Conservation (phyloP, 106 monocot genomes). For the Allium sativum region DNA sequence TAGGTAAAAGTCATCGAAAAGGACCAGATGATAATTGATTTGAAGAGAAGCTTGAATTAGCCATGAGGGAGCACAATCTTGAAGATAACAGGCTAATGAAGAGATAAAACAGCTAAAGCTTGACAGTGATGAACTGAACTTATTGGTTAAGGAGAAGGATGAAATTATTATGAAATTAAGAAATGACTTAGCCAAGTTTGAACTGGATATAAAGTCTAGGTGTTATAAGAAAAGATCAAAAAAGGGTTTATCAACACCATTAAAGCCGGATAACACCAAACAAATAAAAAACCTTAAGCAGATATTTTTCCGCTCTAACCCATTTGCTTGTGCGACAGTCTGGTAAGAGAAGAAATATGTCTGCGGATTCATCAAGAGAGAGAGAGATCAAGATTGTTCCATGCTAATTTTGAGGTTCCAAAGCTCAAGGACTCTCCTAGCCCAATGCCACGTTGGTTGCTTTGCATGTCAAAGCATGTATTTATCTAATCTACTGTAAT, state of each 20-base stretch:
- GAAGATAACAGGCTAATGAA: constrained; percentile 28
- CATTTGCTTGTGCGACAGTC: constrained; percentile 6
- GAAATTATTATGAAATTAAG: constrained; percentile 24
- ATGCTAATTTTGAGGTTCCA: constrained; percentile 14
- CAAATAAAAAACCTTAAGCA: constrained; percentile 9
- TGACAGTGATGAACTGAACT: constrained; percentile 21
- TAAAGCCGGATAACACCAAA: constrained; percentile 2
- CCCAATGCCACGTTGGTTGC: too few species aligned
- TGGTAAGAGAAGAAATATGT: neutral
- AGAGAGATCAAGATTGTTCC: constrained; percentile 3
- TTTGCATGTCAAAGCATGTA: too few species aligned
- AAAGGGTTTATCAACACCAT: constrained; percentile 8
- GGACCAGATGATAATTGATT: constrained; percentile 34
- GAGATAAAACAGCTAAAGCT: constrained; percentile 22
- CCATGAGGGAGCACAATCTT: constrained; percentile 10
- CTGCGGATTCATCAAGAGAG: neutral
- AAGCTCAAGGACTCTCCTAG: constrained; percentile 9
- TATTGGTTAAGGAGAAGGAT: constrained; percentile 28
- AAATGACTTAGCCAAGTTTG: constrained; percentile 19
- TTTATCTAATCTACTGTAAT: too few species aligned
- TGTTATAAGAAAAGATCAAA: constrained; percentile 8
- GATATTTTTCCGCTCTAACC: constrained; percentile 1
- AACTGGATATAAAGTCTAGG: constrained; percentile 9
- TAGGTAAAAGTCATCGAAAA: constrained; percentile 26
- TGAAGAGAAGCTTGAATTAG: constrained; percentile 21